These are phyloP conservation scores for Sporothrix luriei DNA, from an alignment of 2,329 filamentous ascomycete species.

Conservation along the genomic window DNA sequence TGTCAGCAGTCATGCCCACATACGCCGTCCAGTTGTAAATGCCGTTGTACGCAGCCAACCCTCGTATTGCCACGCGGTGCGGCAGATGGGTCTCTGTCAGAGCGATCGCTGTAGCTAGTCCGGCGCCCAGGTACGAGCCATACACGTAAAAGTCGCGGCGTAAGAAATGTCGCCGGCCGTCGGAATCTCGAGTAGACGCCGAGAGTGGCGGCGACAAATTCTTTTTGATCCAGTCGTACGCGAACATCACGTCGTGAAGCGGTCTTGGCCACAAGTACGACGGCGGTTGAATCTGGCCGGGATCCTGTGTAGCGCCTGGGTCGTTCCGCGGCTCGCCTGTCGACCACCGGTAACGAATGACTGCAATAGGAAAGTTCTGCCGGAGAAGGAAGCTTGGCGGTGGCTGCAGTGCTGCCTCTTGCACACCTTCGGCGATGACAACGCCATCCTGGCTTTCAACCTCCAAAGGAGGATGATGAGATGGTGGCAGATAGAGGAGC, in stretches of 20 bases:
- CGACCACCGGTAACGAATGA: slow-evolving; percentile 64
- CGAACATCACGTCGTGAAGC: slow-evolving; percentile 58
- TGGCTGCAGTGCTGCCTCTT: slow-evolving; percentile 32
- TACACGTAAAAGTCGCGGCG: slow-evolving; percentile 54
- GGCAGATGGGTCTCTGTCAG: slow-evolving; percentile 57
- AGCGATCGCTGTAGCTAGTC: slow-evolving; percentile 59
- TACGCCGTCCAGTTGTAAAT: slow-evolving; percentile 68
- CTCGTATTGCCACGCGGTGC: slow-evolving; percentile 52
- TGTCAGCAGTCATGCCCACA: slow-evolving; percentile 37
- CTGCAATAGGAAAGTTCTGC: slow-evolving; percentile 50
- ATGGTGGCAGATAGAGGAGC: slow-evolving; percentile 59
- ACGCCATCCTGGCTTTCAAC: not conserved
- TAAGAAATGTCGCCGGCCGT: slow-evolving; percentile 31
- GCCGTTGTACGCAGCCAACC: slow-evolving; percentile 60
- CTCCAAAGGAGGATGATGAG: slow-evolving; percentile 40
- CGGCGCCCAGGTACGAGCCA: slow-evolving; percentile 61
- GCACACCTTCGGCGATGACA: not conserved
- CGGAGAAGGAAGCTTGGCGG: slow-evolving; percentile 49
- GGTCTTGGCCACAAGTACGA: slow-evolving; percentile 57
- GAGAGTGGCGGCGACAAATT: slow-evolving; percentile 47
- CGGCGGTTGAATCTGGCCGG: slow-evolving; percentile 26
- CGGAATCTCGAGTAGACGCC: not conserved
- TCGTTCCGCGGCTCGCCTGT: not conserved
- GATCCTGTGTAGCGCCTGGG: not conserved
- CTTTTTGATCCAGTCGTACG: slow-evolving; percentile 56